Percentiles rank a stretch among this genome's conserved stretches.
These are phyloP conservation scores for Fusarium newnesense DNA, from an alignment of 2,329 filamentous ascomycete species.

Conservation along the genomic window DNA sequence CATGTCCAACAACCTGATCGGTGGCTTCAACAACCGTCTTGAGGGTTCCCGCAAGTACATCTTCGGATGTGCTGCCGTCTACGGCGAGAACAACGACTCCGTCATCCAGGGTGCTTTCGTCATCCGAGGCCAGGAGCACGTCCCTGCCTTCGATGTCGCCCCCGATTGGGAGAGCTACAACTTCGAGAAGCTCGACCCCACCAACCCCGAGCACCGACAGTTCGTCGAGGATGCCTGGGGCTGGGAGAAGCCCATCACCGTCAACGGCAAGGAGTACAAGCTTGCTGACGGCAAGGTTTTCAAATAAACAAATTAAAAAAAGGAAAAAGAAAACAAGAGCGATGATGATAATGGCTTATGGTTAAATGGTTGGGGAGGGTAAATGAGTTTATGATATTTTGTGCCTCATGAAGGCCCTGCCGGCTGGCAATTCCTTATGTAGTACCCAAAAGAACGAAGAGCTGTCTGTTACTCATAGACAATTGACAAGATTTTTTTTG, in stretches of 20 bases:
- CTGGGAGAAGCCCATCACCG: conserved; percentile 85
- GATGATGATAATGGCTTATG: conserved; percentile 49
- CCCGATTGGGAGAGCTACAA: conserved; percentile 97
- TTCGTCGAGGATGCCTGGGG: conserved; percentile 89
- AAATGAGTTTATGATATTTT: conserved; percentile 46
- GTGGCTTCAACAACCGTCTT: conserved; percentile 96
- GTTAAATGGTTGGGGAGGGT: conserved; percentile 44
- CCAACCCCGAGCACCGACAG: conserved; percentile 83
- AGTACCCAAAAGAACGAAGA: conserved; percentile 32
- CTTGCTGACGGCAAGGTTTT: conserved; percentile 97
- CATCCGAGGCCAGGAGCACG: conserved; percentile 88
- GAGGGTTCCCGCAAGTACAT: conserved; percentile 98
- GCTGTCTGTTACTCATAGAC: conserved; percentile 31
- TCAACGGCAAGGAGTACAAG: conserved; percentile 88
- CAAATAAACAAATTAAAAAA: conserved; percentile 74
- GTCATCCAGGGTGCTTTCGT: conserved; percentile 94
- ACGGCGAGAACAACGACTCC: conserved; percentile 87
- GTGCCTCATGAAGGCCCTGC: conserved; percentile 40
- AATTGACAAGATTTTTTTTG: conserved; percentile 29
- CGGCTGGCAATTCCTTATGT: conserved; percentile 36
- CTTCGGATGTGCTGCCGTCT: conserved; percentile 91
- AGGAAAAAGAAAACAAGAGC: conserved; percentile 30
- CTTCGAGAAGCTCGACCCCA: conserved; percentile 95
- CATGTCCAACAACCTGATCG: conserved; percentile 99
- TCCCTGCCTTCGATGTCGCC: conserved; percentile 93